Conservation (phyloP, 2,329 filamentous ascomycete species). For the Aspergillus pseudotamarii region DNA sequence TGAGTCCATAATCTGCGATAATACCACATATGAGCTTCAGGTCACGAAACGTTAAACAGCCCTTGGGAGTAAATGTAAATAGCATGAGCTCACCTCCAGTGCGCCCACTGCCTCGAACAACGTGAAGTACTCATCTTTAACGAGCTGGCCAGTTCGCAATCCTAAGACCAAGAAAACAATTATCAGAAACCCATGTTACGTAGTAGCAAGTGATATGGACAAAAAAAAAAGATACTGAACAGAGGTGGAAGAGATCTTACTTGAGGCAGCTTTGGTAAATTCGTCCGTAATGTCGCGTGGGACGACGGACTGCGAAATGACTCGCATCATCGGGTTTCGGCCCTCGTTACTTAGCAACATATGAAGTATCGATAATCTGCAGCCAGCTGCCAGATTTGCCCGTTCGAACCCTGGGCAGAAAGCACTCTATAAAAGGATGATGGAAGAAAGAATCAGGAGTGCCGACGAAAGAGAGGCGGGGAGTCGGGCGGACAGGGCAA, state of each 20-base stretch:
- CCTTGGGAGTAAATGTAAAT: not conserved
- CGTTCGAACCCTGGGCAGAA: constrained; percentile 10
- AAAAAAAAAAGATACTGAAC: not conserved
- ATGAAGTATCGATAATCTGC: constrained; percentile 24
- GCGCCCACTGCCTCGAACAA: constrained; percentile 90
- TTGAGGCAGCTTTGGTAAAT: constrained; percentile 55
- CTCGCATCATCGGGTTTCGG: constrained; percentile 34
- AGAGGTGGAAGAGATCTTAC: constrained; percentile 35
- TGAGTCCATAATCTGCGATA: constrained; percentile 85
- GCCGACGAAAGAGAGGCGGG: constrained; percentile 23
- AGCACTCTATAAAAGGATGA: constrained; percentile 6
- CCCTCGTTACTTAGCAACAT: constrained; percentile 41
- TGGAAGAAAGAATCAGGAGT: constrained; percentile 11
- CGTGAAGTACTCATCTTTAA: constrained; percentile 94
- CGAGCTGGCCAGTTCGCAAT: constrained; percentile 75
- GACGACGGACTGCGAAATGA: constrained; percentile 40
- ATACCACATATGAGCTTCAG: constrained; percentile 18
- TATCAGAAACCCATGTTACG: constrained; percentile 6
- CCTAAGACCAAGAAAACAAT: constrained; percentile 51
- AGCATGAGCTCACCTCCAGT: constrained; percentile 54
- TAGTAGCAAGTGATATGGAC: not conserved
- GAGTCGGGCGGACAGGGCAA: constrained; percentile 26
- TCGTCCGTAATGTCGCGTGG: constrained; percentile 58
- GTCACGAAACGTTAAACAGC: not conserved
- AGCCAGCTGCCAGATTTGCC: constrained; percentile 28